Conservation (phyloP, 345 rosid genomes). For the Citrus cavaleriei region DNA sequence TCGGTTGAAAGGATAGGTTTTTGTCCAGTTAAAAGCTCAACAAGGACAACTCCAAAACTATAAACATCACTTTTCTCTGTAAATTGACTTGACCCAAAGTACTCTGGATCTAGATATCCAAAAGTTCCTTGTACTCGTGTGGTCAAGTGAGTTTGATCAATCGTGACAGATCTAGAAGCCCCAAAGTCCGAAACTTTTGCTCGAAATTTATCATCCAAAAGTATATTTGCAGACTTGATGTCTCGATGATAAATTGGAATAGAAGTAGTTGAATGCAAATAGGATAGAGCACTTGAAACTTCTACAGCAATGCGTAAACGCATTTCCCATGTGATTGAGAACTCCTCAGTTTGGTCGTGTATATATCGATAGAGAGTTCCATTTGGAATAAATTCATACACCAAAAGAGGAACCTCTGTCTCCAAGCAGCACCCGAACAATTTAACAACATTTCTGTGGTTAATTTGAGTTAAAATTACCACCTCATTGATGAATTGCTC, state of each 20-base stretch:
- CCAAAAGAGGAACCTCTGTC: not conserved
- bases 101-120: not conserved
- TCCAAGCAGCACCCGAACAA: not conserved
- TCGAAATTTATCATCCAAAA: not conserved
- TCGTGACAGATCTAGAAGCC: not conserved
- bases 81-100: not conserved
- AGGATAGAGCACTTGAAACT: constrained; percentile 4
- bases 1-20: not conserved
- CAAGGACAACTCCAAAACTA: not conserved
- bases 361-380: not conserved
- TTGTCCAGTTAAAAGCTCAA: not conserved
- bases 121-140: constrained; percentile 1
- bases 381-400: not conserved
- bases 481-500: not conserved
- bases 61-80: not conserved
- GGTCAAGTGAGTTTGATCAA: constrained; percentile 16
- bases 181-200: not conserved
- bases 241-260: constrained; percentile 11
- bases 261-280: constrained; percentile 12
- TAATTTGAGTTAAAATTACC: not conserved
- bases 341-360: not conserved
- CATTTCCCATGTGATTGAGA: constrained; percentile 11
- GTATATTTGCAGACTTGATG: constrained; percentile 1
- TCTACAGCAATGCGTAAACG: constrained; percentile 4
- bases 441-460: not conserved